Evolutionary conservation across 495 filamentous ascomycete genomes (phyloP), one percentile per base, ranked within the genome.

Genomic region (Patellaria atrata): DNA sequence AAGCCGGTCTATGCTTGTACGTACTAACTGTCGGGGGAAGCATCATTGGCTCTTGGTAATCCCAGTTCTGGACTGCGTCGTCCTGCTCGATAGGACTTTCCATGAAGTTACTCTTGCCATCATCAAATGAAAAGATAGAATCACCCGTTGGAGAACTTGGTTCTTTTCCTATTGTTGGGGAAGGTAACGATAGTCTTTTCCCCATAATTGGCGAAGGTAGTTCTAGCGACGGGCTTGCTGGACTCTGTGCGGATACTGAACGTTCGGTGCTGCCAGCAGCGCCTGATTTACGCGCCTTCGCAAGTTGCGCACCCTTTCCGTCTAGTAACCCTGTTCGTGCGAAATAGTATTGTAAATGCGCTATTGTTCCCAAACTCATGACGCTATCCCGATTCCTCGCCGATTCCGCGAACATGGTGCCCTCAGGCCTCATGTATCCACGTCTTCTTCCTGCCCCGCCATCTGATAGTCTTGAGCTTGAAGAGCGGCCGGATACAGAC

Each of bases 341-440:
- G 55, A 97, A 97, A 55, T 96, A 97, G 56, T 97, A 94, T 50
- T 97, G 89, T 46, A 97, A 60, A 60, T 97, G 89, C 29, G 86
- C 83, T 47, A 97, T 97, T 52, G 85, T 94, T 16, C 89, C 89
- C 41, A 97, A 59, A 51, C 81, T 93, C 68, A 94, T 75, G 36
- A 97, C 89, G 47, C 84, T 94, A 43, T 96, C 85, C 39, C 89
- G 65, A 27, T 82, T 79, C 43, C 72, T 73, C 33, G 89, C 89
- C 22, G 89, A 96, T 19, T 77, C 77, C 8, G 89, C 79, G 55
- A 97, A 97, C 47, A 82, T 71, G 22, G 80, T 93, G 18, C 77
- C 82, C 55, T 86, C 81, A 0, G 91, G 85, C 33, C 89, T 77
- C 55, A 92, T 79, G 60, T 85, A 94, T 18, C 86, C 86, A 37